Evolutionary conservation across 805 yeast genomes (phyloP), one percentile per base, ranked within the genome.

Genomic region (Metschnikowia reukaufii): DNA sequence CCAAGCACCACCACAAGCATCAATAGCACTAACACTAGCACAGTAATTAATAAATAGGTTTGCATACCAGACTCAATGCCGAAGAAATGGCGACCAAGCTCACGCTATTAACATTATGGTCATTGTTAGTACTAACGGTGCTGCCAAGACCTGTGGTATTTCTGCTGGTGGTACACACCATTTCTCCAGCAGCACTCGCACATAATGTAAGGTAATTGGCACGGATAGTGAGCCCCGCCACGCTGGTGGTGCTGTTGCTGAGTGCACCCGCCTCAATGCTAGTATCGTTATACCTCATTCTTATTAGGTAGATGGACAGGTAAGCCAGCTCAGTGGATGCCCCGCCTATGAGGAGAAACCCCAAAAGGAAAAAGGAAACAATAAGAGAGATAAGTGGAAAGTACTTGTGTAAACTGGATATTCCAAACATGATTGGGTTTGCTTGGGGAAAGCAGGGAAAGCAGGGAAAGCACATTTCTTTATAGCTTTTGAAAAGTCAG

Each of bases 151-250:
- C 47, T 0, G 60, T 52, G 6, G 66, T 29, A 39, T 67, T 60
- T 4, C 54, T 46, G 41, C 62, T 65, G 1, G 72, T 52, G 2
- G 73, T 50, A 56, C 83, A 79, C 5, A 70, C 60, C 16, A 60
- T 47, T 3, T 57, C 48, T 13, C 63, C 64, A 21, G 61, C 57
- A 0, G 66, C 49, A 6, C 69, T 69, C 4, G 82, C 62, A 59
- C 90, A 84, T 20, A 82, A 63, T 1, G 83, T 82, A 54, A 80
- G 54, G 54, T 81, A 82, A 7, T 85, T 84, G 8, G 81, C 73
- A 36, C 68, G 68, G 3, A 84, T 73, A 4, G 64, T 51, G 61
- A 83, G 66, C 1, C 74, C 56, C 0, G 84, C 77, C 8, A 36
- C 18, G 17, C n/a, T 30, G 23, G 46, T 36, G 16, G 44, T 40